Evolutionary conservation across 2,329 filamentous ascomycete genomes (phyloP), one percentile per base, ranked within the genome.

Genomic region (Chlorencoelia australis): DNA sequence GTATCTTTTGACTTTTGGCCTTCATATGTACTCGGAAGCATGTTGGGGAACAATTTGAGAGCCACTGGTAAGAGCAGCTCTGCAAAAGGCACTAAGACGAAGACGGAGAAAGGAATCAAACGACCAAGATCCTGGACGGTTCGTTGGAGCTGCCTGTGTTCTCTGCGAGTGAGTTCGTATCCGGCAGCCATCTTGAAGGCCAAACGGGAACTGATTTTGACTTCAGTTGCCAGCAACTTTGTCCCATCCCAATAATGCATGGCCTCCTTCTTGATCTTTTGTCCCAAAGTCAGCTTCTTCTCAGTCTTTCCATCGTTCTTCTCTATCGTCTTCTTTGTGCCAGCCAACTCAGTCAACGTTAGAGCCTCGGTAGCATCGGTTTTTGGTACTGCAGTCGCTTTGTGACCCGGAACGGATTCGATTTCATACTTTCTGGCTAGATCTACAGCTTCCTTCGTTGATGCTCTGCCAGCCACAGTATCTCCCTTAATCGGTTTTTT

Each of bases 191-290:
- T 98, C 68, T 95, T 96, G 59, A 95, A 62, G 5, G 88, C 91
- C 48, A 98, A 66, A 45, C 81, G 81, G 43, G 82, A 85, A 60
- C 89, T 96, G 59, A 98, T 98, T 62, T 69, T 85, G 57, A 96
- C 79, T 64, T 98, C 91, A 2, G 86, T 83, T 15, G 81, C 88
- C 49, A 98, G 68, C 53, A 98, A 69, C 64, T 98, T 98, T 18
- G 87, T 96, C 42, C 91, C 91, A 62, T 98, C 91, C 89, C 91
- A 96, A 66, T 98, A 98, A 61, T 98, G 91, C 44, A 80, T 76
- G 10, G 70, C 71, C 62, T 98, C 91, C 60, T 93, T 88, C 71
- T 94, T 98, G 55, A 98, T 79, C 65, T 88, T 94, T 59, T 96
- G 84, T 61, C 77, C 81, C 2, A 96, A 33, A 0, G 88, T 94